Evolutionary conservation across 768 basidiomycete genomes (phyloP).

Genomic region (Pholiota molesta): DNA sequence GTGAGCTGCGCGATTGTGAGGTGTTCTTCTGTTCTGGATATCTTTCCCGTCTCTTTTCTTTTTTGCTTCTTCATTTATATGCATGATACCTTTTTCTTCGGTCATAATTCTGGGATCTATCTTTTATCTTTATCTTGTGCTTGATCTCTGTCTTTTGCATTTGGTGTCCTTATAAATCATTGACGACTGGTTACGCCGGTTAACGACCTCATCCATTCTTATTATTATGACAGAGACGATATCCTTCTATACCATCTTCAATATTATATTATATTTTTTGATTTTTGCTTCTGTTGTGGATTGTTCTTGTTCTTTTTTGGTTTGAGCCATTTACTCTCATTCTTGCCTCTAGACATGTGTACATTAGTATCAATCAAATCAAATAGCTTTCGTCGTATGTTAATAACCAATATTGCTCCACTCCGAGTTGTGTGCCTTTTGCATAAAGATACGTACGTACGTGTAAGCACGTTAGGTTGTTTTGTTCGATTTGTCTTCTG

Average conservation of each 20-base stretch:
- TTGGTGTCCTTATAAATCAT: conserved; percentile 1
- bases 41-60: neutral
- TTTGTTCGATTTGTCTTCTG: no score
- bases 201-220: neutral
- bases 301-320: neutral
- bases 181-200: neutral
- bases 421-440: no score
- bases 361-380: neutral
- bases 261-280: neutral
- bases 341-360: neutral
- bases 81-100: neutral
- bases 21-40: neutral
- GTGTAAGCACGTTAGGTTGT: no score
- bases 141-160: conserved; percentile 7
- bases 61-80: neutral
- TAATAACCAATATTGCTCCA: neutral
- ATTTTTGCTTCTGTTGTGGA: neutral
- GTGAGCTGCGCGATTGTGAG: conserved; percentile 21
- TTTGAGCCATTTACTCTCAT: neutral
- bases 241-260: neutral
- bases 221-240: neutral
- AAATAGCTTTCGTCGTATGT: neutral
- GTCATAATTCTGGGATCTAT: conserved; percentile 5
- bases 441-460: no score
- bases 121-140: conserved; percentile 5